Percentiles rank a stretch among this genome's conserved stretches.
Conservation (phyloP, 805 yeast genomes). For the Metschnikowia koreensis region DNA sequence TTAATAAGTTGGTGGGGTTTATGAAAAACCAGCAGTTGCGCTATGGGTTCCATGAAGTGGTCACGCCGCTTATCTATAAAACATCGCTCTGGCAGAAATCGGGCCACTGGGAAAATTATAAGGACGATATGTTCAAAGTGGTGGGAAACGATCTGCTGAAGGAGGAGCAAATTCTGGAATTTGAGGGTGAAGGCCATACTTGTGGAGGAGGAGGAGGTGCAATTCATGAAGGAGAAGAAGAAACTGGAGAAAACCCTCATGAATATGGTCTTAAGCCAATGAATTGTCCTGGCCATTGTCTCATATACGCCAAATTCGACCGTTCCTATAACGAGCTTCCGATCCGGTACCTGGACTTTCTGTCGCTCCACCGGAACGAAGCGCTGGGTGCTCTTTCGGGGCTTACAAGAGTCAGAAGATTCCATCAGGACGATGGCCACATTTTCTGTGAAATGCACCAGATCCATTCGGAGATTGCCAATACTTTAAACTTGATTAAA, state of each 20-base stretch:
- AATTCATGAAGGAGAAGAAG: no score
- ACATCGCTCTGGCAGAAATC: slow-evolving; percentile 83
- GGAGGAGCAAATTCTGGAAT: slow-evolving; percentile 22
- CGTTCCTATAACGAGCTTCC: slow-evolving; percentile 87
- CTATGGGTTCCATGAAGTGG: slow-evolving; percentile 87
- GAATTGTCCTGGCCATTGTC: slow-evolving; percentile 96
- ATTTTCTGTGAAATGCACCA: slow-evolving; percentile 84
- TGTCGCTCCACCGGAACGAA: slow-evolving; percentile 91
- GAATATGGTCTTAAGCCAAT: slow-evolving; percentile 86
- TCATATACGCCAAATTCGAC: slow-evolving; percentile 71
- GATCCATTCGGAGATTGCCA: slow-evolving; percentile 67
- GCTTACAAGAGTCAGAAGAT: slow-evolving; percentile 85
- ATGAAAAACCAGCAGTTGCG: slow-evolving; percentile 81
- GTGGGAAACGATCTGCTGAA: slow-evolving; percentile 50
- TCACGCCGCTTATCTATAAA: slow-evolving; percentile 86
- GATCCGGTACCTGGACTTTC: slow-evolving; percentile 79
- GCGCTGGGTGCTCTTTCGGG: slow-evolving; percentile 93
- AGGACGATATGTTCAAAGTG: slow-evolving; percentile 91
- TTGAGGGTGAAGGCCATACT: slow-evolving; percentile 13
- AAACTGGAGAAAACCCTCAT: background rate
- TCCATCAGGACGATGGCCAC: slow-evolving; percentile 98
- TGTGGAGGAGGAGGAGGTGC: background rate
- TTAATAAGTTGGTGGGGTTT: slow-evolving; percentile 73
- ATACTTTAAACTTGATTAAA: slow-evolving; percentile 70
- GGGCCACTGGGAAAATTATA: slow-evolving; percentile 95